Evolutionary conservation across 331 rosid genomes (phyloP), one percentile per base, ranked within the genome.

Genomic region (Telfairia occidentalis): DNA sequence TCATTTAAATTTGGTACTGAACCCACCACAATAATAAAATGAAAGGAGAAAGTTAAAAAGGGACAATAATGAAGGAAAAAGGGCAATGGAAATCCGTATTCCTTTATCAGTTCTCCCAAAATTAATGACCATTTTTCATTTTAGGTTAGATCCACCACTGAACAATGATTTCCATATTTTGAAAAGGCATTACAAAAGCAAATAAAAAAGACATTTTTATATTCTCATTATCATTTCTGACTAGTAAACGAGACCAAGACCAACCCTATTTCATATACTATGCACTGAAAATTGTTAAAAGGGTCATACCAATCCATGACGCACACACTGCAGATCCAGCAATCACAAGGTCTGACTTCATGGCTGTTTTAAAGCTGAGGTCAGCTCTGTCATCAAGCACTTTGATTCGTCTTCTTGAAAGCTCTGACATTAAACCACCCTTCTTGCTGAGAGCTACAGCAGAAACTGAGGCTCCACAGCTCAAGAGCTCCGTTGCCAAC

Each of bases 301-400:
- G 21, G 54, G 10, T 82, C 96, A 78, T 84, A 92, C 97, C 97
- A 28, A 92, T 89, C 97, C 97, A 92, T 40, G 92, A 88, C 65
- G 94, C 93, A 86, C 92, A 92, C 57, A 84, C 91, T 28, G 96
- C 96, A 57, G 96, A 92, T 71, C 97, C 93, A 19, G 97, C 97
- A 71, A 92, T 84, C 71, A 92, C 86, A 26, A 92, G 84, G 78
- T 89, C 97, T 32, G 90, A 83, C 83, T 86, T 92, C 92, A 83
- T 84, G n/a, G 97, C 92, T 66, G 84, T 82, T 85, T 81, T 89
- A 80, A 88, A 92, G 87, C 96, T 92, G 77, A 75, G 79, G 71
- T 85, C 83, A 37, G 81, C 89, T 78, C 84, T 92, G 82, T 92
- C 97, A 32, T 92, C 92, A 28, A 92, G 89, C 77, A 92, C 87